These are phyloP conservation scores for Withania somnifera DNA, from an alignment of 305 asterid species.

Conservation along the genomic window DNA sequence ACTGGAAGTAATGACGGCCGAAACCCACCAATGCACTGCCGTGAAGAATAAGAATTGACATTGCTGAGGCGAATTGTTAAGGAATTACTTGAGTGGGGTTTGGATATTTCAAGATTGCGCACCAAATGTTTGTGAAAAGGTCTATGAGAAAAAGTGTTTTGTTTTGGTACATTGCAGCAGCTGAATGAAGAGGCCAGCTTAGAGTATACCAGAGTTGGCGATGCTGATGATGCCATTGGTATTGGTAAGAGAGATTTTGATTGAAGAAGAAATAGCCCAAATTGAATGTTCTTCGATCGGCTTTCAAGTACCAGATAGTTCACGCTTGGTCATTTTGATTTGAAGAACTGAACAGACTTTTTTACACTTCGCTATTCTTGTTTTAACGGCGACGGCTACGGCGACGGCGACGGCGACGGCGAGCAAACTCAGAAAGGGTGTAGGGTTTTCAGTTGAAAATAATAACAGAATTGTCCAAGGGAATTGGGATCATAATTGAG, in stretches of 20 bases:
- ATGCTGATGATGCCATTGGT: slow-evolving; percentile 32
- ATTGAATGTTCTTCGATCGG: too few relatives aligned
- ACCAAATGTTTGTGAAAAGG: slow-evolving; percentile 43
- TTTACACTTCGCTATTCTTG: too few relatives aligned
- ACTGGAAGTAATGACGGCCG: not conserved
- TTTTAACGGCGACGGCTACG: too few relatives aligned
- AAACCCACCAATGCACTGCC: not conserved
- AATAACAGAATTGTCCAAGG: too few relatives aligned
- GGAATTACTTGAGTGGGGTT: slow-evolving; percentile 7
- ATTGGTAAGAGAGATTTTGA: not conserved
- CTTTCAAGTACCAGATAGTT: too few relatives aligned
- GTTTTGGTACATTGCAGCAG: not conserved
- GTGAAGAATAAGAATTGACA: not conserved
- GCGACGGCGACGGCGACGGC: too few relatives aligned
- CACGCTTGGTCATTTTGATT: too few relatives aligned
- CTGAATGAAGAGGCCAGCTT: slow-evolving; percentile 38
- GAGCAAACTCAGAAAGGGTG: too few relatives aligned
- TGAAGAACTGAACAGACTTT: too few relatives aligned
- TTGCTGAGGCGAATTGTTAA: not conserved
- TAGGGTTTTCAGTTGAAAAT: too few relatives aligned
- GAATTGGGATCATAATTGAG: too few relatives aligned
- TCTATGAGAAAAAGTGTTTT: slow-evolving; percentile 21
- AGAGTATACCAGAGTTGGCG: slow-evolving; percentile 35
- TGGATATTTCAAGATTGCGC: slow-evolving; percentile 19
- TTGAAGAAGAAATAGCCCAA: too few relatives aligned